A percentile compares a stretch with the other conserved stretches of the same genome.
Conservation (phyloP, 129 eudicot genomes). For the Pulicaria dysenterica region DNA sequence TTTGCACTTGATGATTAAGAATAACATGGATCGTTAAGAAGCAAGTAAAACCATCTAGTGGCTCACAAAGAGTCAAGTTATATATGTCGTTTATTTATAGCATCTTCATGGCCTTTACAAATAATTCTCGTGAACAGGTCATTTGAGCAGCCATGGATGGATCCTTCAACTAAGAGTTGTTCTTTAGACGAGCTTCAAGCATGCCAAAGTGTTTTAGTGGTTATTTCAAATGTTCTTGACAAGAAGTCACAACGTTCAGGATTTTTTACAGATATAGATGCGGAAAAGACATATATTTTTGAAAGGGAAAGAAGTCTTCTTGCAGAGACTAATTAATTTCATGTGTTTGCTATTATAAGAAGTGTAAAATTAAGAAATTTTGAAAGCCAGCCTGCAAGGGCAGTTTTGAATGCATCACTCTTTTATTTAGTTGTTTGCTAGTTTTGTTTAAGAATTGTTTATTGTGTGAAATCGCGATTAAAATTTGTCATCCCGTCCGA, state of each 20-base stretch:
- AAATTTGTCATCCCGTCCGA: background rate
- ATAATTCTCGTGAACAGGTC: slow-evolving; percentile 50
- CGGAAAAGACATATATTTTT: slow-evolving; percentile 48
- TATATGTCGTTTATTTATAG: background rate
- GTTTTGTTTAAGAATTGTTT: background rate
- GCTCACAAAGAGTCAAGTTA: background rate
- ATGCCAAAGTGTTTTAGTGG: slow-evolving; percentile 54
- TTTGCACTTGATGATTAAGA: too few species aligned
- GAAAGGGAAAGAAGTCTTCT: slow-evolving; percentile 64
- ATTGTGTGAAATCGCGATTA: background rate
- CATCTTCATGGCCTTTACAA: background rate
- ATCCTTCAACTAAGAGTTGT: slow-evolving; percentile 28
- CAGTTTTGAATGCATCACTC: slow-evolving; percentile 4
- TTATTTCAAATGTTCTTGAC: slow-evolving; percentile 47
- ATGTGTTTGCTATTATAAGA: background rate
- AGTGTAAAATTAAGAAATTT: background rate
- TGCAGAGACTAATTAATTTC: slow-evolving; percentile 36
- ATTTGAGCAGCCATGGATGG: slow-evolving; percentile 67
- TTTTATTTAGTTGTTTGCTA: background rate
- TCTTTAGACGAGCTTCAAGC: slow-evolving; percentile 65
- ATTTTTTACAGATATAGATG: slow-evolving; percentile 43
- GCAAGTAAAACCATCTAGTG: background rate
- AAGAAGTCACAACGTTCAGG: slow-evolving; percentile 43
- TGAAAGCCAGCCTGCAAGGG: slow-evolving; percentile 1
- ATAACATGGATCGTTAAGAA: too few species aligned